These are phyloP conservation scores for Triticum timopheevii DNA, from an alignment of 176 grass and related monocot species.

Conservation along the genomic window DNA sequence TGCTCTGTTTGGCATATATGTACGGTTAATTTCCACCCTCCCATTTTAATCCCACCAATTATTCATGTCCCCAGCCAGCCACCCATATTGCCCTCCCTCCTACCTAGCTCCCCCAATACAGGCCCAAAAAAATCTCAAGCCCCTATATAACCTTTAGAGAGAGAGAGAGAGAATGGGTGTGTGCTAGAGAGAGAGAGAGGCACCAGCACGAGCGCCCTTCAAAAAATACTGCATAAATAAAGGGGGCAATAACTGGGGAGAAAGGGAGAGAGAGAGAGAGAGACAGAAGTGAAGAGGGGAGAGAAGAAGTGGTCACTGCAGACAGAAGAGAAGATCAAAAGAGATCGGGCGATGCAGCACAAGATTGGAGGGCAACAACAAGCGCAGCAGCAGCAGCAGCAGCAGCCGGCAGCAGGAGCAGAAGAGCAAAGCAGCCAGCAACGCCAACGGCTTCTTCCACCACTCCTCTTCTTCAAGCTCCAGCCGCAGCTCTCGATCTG, in stretches of 20 bases:
- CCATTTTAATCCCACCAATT: constrained; percentile 48
- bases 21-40: neutral
- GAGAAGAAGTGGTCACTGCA: constrained; percentile 35
- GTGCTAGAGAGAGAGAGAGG: neutral
- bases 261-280: neutral
- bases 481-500: neutral
- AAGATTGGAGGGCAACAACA: constrained; percentile 34
- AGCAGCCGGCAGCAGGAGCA: constrained; percentile 34
- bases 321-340: constrained; percentile 43
- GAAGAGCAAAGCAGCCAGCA: constrained; percentile 32
- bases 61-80: constrained; percentile 49
- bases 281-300: neutral
- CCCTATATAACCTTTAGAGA: constrained; percentile 15
- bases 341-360: constrained; percentile 45
- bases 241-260: constrained; percentile 30
- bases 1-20: constrained; percentile 21
- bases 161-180: neutral
- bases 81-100: constrained; percentile 52
- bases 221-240: constrained; percentile 17
- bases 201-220: neutral
- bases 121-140: constrained; percentile 44
- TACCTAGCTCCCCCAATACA: constrained; percentile 4
- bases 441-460: constrained; percentile 41
- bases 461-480: constrained; percentile 11
- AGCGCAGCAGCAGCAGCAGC: constrained; percentile 44